These are phyloP conservation scores for Teratosphaeria viscida DNA, from an alignment of 2,329 filamentous ascomycete species.

Conservation along the genomic window DNA sequence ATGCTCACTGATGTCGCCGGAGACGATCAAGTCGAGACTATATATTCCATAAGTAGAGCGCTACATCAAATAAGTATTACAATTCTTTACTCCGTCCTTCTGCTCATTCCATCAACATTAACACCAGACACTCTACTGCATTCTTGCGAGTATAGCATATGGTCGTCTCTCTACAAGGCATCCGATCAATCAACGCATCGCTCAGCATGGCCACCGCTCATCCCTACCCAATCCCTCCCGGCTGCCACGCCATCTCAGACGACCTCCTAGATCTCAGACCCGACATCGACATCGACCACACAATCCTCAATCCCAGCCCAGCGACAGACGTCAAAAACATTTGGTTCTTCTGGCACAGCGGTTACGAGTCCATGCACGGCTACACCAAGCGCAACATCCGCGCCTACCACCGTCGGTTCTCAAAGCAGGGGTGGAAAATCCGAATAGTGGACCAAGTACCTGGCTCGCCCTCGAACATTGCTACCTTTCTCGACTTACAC, in stretches of 20 bases:
- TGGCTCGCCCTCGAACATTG: constrained; percentile 31
- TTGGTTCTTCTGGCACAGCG: constrained; percentile 33
- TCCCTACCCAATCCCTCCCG: constrained; percentile 21
- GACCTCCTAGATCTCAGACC: constrained; percentile 36
- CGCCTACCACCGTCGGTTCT: constrained; percentile 32
- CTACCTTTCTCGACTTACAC: constrained; percentile 27
- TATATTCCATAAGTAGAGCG: neutral
- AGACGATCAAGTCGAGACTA: no score
- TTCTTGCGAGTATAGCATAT: neutral
- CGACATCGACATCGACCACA: constrained; percentile 37
- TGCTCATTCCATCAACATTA: neutral
- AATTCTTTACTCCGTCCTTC: neutral
- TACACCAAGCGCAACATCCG: constrained; percentile 32
- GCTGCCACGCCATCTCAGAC: constrained; percentile 33
- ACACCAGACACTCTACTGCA: neutral
- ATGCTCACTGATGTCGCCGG: neutral
- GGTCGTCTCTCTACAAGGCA: neutral
- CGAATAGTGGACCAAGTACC: constrained; percentile 31
- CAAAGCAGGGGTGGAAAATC: constrained; percentile 31
- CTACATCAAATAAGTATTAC: neutral
- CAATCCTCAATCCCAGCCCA: constrained; percentile 31
- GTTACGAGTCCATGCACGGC: constrained; percentile 25
- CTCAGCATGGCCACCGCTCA: neutral
- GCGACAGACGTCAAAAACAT: constrained; percentile 32
- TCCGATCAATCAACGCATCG: neutral